Percentiles rank a stretch among this genome's conserved stretches.
Conservation (phyloP, 2,329 filamentous ascomycete species). For the Colletotrichum zoysiae region DNA sequence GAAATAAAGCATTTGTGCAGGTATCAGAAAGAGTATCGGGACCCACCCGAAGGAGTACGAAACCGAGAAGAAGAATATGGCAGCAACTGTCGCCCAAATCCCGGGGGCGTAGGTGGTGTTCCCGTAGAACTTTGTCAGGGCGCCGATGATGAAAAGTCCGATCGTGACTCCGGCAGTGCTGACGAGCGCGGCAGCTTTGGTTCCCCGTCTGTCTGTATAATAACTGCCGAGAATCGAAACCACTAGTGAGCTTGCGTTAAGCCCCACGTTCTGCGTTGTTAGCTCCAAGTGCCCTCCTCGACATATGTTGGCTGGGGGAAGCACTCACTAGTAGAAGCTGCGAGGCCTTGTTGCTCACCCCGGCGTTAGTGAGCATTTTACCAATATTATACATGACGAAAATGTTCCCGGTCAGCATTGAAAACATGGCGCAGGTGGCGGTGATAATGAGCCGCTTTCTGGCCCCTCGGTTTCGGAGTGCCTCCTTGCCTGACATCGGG, state of each 20-base stretch:
- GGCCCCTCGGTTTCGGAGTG: neutral
- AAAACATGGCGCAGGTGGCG: neutral
- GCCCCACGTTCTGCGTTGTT: conserved; percentile 2
- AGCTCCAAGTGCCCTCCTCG: neutral
- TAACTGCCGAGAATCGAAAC: conserved; percentile 10
- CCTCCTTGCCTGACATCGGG: conserved; percentile 13
- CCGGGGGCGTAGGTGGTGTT: neutral
- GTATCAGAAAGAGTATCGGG: conserved; percentile 15
- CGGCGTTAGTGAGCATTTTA: neutral
- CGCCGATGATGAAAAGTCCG: neutral
- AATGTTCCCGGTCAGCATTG: conserved; percentile 16
- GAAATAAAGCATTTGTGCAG: conserved; percentile 18
- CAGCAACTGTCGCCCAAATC: neutral
- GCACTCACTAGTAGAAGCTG: conserved; percentile 10
- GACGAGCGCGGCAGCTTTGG: neutral
- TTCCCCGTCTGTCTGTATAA: conserved; percentile 1
- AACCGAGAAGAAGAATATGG: conserved; percentile 1
- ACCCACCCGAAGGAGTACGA: conserved; percentile 13
- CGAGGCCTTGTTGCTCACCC: neutral
- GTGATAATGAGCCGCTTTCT: conserved; percentile 19
- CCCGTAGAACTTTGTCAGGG: conserved; percentile 10
- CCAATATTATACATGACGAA: conserved; percentile 20
- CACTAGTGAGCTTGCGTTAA: neutral
- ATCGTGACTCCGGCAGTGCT: conserved; percentile 9
- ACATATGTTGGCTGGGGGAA: too few relatives aligned